These are phyloP conservation scores for Debaryomyces fabryi DNA, from an alignment of 1,139 yeast species.

Conservation along the genomic window DNA sequence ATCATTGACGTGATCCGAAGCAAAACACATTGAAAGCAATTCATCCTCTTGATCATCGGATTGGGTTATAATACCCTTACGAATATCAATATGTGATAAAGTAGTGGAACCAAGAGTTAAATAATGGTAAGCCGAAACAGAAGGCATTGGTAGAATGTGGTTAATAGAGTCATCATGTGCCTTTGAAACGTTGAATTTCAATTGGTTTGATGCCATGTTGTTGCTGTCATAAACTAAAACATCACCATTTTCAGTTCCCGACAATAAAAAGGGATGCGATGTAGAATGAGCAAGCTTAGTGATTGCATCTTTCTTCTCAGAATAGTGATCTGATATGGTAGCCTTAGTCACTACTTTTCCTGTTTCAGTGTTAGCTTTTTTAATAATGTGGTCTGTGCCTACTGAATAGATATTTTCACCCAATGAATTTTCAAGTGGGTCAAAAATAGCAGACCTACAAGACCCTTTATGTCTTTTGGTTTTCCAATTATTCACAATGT, in stretches of 20 bases:
- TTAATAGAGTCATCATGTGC: constrained; percentile 80
- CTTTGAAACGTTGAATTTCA: constrained; percentile 46
- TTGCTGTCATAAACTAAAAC: constrained; percentile 64
- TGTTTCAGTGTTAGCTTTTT: constrained; percentile 69
- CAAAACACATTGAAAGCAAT: constrained; percentile 70
- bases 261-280: constrained; percentile 63
- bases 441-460: constrained; percentile 74
- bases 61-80: constrained; percentile 65
- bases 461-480: constrained; percentile 92
- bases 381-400: constrained; percentile 80
- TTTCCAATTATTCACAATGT: constrained; percentile 62
- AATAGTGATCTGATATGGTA: constrained; percentile 29
- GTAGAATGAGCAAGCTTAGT: constrained; percentile 66
- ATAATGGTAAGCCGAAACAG: constrained; percentile 77
- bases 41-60: constrained; percentile 95
- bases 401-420: constrained; percentile 65
- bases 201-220: constrained; percentile 37
- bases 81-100: constrained; percentile 73
- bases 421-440: constrained; percentile 45
- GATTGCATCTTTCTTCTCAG: constrained; percentile 38
- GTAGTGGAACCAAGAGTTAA: constrained; percentile 85
- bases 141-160: constrained; percentile 67
- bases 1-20: constrained; percentile 49
- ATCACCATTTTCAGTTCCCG: constrained; percentile 82
- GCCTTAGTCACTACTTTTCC: constrained; percentile 75